Base-by-base conservation (phyloP, 768 basidiomycete species). In the Leucocoprinus leucothites region DNA sequence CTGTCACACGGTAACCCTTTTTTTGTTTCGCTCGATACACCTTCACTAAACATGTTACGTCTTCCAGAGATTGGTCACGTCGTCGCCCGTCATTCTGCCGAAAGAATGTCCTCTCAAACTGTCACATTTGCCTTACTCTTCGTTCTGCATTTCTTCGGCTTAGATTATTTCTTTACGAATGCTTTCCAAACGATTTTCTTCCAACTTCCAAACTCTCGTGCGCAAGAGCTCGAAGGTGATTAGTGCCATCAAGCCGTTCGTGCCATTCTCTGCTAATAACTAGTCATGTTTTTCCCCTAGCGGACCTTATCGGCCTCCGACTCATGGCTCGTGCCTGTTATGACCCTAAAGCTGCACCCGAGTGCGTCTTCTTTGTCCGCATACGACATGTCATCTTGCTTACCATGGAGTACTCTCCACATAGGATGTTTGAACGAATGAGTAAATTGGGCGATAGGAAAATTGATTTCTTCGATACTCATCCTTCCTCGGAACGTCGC, bases 301-400 rank as follows among this genome's bases (percentile, higher is more conserved):
- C 95, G 35, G 95, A 98, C 65, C 77, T 82, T 25, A 87, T 98
- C 48, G 95, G 96, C 7, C 68, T 98, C 44, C 78, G 79, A 5
- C 75, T 98, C 24, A 87, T 88, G 73, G 79, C 91, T 48, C 80
- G 77, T 60, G 95, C 94, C 0, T 98, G 95, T 70, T 98, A 84
- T 66, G 81, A 98, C 64, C 94, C 95, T 0, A 72, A 68, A 16
- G 89, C 86, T 19, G 81, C 91, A 2, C 83, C 89, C 11, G 76
- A 79, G 92, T 94, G 62, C 61, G 81, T 67, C 6, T 6, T 21
- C 6, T 6, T 21, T 18, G 24, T 44, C 28, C 16, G 47, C 25
- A 19, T 22, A 31, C 1, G 48, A 25, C 45, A 7, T 3, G 40
- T 16, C 47, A 6, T 55, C 51, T 18, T 26, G 47, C 47, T 19